Percentiles rank a stretch among this genome's conserved stretches.
Evolutionary conservation across 129 eudicot species (phyloP).

Genomic region (Tagetes patula): DNA sequence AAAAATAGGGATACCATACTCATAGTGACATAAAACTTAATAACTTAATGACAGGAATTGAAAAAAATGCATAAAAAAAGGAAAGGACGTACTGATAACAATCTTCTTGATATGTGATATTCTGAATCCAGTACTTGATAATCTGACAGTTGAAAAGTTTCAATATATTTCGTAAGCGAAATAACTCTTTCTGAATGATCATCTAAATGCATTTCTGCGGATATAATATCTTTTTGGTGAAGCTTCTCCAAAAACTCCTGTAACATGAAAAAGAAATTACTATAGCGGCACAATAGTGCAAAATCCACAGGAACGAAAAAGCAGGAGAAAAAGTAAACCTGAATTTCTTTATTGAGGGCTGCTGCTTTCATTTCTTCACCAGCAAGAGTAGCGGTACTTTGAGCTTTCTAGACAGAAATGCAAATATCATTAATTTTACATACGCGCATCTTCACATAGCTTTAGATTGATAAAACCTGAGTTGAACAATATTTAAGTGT

Average conservation of each 20-base stretch:
- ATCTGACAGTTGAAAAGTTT: constrained; percentile 50
- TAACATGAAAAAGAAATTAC: constrained; percentile 11
- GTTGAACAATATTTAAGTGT: constrained; percentile 3
- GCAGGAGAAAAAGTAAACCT: constrained; percentile 42
- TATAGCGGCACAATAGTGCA: constrained; percentile 4
- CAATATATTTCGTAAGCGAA: constrained; percentile 41
- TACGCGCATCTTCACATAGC: background rate
- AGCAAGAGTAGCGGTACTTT: constrained; percentile 34
- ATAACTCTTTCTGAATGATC: constrained; percentile 32
- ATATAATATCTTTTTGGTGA: constrained; percentile 37
- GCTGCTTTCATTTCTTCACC: constrained; percentile 44
- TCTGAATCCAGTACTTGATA: constrained; percentile 63
- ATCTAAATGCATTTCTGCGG: constrained; percentile 36
- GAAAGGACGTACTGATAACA: constrained; percentile 54
- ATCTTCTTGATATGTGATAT: constrained; percentile 55
- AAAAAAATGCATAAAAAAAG: constrained; percentile 13
- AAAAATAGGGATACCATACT: background rate
- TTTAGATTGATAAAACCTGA: constrained; percentile 19
- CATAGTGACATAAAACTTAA: background rate
- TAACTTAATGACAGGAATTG: background rate
- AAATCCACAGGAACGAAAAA: constrained; percentile 4
- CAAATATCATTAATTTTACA: constrained; percentile 22
- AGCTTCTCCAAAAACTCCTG: constrained; percentile 58
- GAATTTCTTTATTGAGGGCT: constrained; percentile 49
- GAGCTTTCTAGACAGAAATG: constrained; percentile 49